phyloP scores from a whole-genome alignment of 2,329 filamentous ascomycete species.

The Colletotrichum melonis region DNA sequence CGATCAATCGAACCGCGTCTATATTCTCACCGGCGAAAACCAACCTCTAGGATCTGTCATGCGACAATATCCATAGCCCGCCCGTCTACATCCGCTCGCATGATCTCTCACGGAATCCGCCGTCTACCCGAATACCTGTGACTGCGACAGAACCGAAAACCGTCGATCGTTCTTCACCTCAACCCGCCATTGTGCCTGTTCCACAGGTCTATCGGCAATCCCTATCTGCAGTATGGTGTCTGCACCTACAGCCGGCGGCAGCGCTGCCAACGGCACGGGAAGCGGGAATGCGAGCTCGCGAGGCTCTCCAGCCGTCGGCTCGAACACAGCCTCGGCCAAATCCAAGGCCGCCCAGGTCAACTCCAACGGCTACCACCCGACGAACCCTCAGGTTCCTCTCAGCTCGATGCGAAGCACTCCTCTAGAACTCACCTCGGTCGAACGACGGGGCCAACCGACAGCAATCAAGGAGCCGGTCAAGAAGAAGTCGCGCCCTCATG shows the following conservation, averaged over 20 bases:
- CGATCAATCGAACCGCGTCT: neutral
- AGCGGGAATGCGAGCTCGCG: slow-evolving; percentile 63
- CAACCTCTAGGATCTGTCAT: slow-evolving; percentile 10
- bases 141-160: slow-evolving; percentile 14
- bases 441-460: slow-evolving; percentile 86
- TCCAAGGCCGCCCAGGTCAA: slow-evolving; percentile 62
- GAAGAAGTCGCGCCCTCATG: slow-evolving; percentile 83
- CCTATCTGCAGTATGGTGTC: slow-evolving; percentile 51
- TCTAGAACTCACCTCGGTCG: slow-evolving; percentile 88
- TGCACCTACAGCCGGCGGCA: slow-evolving; percentile 51
- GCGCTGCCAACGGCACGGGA: slow-evolving; percentile 46
- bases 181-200: slow-evolving; percentile 16
- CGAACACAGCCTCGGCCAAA: slow-evolving; percentile 53
- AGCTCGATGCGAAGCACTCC: slow-evolving; percentile 70
- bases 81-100: slow-evolving; percentile 20
- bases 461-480: slow-evolving; percentile 81
- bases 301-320: slow-evolving; percentile 60
- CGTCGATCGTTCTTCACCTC: neutral
- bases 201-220: neutral
- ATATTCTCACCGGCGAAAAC: neutral
- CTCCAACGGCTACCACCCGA: slow-evolving; percentile 64
- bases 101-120: slow-evolving; percentile 11
- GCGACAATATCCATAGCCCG: slow-evolving; percentile 22
- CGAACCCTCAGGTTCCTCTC: slow-evolving; percentile 62
- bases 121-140: slow-evolving; percentile 7